A percentile compares a stretch with the other conserved stretches of the same genome.
Conservation (phyloP, 148 eudicot species). For the Diospyros lotus region DNA sequence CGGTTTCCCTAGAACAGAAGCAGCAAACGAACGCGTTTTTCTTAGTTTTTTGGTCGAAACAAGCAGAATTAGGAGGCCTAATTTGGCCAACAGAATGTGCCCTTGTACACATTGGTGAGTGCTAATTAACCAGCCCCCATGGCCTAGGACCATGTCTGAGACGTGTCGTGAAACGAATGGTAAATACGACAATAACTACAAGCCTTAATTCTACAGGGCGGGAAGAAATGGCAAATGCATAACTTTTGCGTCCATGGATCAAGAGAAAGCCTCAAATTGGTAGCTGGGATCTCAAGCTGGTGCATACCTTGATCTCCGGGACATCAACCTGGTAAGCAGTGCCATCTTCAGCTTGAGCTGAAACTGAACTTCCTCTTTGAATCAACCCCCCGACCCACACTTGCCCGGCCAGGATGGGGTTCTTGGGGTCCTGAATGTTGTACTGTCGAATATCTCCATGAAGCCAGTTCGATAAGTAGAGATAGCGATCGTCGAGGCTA, state of each 20-base stretch:
- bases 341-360: constrained; percentile 79
- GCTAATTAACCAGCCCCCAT: too few relatives aligned
- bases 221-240: too few relatives aligned
- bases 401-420: constrained; percentile 74
- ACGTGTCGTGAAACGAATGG: not conserved
- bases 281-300: not conserved
- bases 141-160: too few relatives aligned
- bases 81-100: too few relatives aligned
- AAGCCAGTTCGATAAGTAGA: constrained; percentile 92
- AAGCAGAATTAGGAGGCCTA: too few relatives aligned
- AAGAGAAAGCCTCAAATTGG: not conserved
- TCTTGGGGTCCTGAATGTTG: constrained; percentile 87
- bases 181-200: not conserved
- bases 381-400: constrained; percentile 82
- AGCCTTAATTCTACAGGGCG: too few relatives aligned
- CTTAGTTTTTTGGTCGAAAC: not conserved
- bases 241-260: not conserved
- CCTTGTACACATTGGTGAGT: too few relatives aligned
- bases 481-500: constrained; percentile 82
- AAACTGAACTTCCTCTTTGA: constrained; percentile 69
- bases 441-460: constrained; percentile 98
- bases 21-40: not conserved
- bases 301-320: constrained; percentile 70
- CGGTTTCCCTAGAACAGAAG: constrained; percentile 49
- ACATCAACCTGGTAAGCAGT: constrained; percentile 79